A percentile compares a stretch with the other conserved stretches of the same genome.
phyloP scores from a whole-genome alignment of 371 early-diverging fungal genomes.

The Mucor ambiguus region DNA sequence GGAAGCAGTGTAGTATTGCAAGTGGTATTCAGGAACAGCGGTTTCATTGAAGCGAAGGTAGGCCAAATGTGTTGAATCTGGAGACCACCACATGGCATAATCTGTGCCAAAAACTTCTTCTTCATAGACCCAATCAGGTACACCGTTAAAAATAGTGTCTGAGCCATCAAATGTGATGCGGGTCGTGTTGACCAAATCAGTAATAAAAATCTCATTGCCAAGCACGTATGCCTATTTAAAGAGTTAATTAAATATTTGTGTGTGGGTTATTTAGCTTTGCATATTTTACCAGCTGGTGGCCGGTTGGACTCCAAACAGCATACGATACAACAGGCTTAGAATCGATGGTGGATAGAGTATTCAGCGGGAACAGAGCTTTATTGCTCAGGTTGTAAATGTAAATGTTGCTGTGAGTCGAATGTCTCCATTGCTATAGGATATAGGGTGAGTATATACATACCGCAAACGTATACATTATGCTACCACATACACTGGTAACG shows the following conservation, averaged over 20 bases:
- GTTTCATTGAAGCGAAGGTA: slow-evolving; percentile 89
- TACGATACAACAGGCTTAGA: slow-evolving; percentile 52
- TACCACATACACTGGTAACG: slow-evolving; percentile 44
- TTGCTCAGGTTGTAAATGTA: slow-evolving; percentile 70
- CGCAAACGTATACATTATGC: background rate
- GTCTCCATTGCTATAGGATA: slow-evolving; percentile 73
- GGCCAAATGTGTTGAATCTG: slow-evolving; percentile 78
- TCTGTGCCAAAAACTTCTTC: slow-evolving; percentile 84
- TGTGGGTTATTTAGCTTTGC: background rate
- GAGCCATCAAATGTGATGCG: slow-evolving; percentile 89
- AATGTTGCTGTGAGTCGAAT: slow-evolving; percentile 80
- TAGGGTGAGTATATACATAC: background rate
- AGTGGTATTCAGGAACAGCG: slow-evolving; percentile 75
- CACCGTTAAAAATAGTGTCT: slow-evolving; percentile 85
- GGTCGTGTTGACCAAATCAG: slow-evolving; percentile 64
- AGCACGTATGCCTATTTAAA: slow-evolving; percentile 74
- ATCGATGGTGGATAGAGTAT: slow-evolving; percentile 39
- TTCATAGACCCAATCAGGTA: slow-evolving; percentile 98
- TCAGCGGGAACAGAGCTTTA: slow-evolving; percentile 61
- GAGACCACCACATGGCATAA: slow-evolving; percentile 90
- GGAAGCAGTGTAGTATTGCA: slow-evolving; percentile 66
- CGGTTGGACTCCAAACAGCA: slow-evolving; percentile 82
- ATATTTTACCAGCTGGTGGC: slow-evolving; percentile 65
- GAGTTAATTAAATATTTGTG: slow-evolving; percentile 6
- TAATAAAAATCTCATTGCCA: slow-evolving; percentile 85